These are phyloP conservation scores for Colletotrichum sublineola DNA, from an alignment of 2,329 filamentous ascomycete genomes.

Conservation along the genomic window DNA sequence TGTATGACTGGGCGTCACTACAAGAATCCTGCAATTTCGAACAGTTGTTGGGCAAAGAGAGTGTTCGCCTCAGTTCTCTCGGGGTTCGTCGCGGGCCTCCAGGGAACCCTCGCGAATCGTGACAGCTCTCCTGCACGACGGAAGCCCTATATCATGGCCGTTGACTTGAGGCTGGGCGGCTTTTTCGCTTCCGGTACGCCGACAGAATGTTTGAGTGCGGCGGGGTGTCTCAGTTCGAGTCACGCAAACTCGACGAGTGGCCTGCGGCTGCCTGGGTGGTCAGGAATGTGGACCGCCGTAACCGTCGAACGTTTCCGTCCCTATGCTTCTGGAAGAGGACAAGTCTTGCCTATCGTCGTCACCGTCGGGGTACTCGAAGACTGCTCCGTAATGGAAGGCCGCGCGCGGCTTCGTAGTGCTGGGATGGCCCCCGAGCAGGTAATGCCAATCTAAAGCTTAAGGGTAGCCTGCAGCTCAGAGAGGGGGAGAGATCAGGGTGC, in stretches of 20 bases:
- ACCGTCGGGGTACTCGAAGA: neutral
- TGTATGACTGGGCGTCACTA: too few species aligned
- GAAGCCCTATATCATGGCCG: neutral
- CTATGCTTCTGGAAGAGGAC: too few species aligned
- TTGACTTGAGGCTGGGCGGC: neutral
- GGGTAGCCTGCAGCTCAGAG: constrained; percentile 4
- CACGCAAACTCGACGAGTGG: neutral
- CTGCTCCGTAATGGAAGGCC: neutral
- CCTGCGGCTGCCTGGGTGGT: neutral
- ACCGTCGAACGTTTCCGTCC: neutral
- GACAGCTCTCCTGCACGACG: neutral
- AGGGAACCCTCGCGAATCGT: neutral
- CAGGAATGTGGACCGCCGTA: constrained; percentile 3
- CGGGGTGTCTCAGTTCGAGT: constrained; percentile 29
- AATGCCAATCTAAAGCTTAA: too few species aligned
- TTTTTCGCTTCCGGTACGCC: neutral
- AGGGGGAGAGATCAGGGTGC: neutral
- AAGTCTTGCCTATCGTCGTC: neutral
- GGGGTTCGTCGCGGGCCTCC: neutral
- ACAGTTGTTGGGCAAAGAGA: too few species aligned
- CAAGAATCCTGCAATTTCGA: neutral
- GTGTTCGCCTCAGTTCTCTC: neutral
- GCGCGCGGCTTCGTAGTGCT: neutral
- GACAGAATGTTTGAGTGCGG: constrained; percentile 4
- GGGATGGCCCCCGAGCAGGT: neutral